Evolutionary conservation across 495 filamentous ascomycete species (phyloP).

Genomic region (Neurospora sp.): DNA sequence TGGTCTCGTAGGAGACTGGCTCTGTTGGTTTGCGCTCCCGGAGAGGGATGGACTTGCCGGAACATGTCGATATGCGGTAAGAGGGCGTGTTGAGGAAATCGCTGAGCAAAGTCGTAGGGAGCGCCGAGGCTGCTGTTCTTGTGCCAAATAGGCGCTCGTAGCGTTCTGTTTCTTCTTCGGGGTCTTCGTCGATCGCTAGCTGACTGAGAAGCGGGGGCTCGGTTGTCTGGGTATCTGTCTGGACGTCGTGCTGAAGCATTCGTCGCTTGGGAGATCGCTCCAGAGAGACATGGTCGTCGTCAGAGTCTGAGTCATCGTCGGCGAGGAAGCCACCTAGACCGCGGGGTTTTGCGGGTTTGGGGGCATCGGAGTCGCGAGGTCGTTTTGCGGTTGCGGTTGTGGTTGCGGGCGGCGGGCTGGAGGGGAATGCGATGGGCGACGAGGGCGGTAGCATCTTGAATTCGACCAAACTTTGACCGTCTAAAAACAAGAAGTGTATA

Average conservation of each 20-base stretch:
- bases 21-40: conserved; percentile 36
- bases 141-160: conserved; percentile 19
- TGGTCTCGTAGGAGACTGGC: conserved; percentile 51
- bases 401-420: conserved; percentile 38
- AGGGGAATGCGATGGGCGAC: conserved; percentile 48
- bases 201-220: conserved; percentile 3
- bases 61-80: conserved; percentile 52
- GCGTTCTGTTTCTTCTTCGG: conserved; percentile 15
- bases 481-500: not conserved
- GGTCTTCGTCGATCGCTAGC: conserved; percentile 7
- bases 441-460: conserved; percentile 38
- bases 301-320: conserved; percentile 38
- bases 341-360: conserved; percentile 18
- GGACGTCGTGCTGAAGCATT: conserved; percentile 16
- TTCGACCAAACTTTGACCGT: not conserved
- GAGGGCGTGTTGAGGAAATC: conserved; percentile 10
- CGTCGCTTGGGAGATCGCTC: conserved; percentile 31
- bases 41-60: conserved; percentile 51
- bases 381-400: conserved; percentile 36
- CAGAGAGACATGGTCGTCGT: conserved; percentile 16
- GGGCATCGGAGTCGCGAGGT: conserved; percentile 10
- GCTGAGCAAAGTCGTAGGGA: conserved; percentile 1
- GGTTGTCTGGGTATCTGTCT: not conserved
- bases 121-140: not conserved
- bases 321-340: conserved; percentile 32